Evolutionary conservation across 2,329 filamentous ascomycete species (phyloP).

Genomic region (Penicillium verrucosum): DNA sequence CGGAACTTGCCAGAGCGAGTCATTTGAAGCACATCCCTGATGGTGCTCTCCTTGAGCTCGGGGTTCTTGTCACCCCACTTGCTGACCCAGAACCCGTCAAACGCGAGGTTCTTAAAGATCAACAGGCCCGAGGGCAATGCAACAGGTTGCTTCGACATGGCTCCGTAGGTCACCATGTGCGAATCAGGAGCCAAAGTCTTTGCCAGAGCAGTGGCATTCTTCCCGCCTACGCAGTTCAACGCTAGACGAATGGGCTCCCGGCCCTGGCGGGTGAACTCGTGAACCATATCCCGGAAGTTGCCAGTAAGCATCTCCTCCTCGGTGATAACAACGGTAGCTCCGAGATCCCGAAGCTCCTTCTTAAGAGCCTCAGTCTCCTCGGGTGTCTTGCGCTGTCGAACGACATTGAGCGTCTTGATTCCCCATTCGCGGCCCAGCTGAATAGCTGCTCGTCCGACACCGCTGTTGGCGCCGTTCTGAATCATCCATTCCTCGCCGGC

Average conservation of each 20-base stretch:
- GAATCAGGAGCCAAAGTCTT: slow-evolving; percentile 67
- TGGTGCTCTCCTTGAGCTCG: slow-evolving; percentile 70
- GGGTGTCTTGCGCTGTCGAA: slow-evolving; percentile 66
- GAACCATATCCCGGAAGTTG: slow-evolving; percentile 49
- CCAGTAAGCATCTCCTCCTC: slow-evolving; percentile 54
- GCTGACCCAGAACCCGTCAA: slow-evolving; percentile 93
- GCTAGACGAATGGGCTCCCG: slow-evolving; percentile 71
- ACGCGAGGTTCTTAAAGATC: slow-evolving; percentile 89
- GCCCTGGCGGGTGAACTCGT: slow-evolving; percentile 69
- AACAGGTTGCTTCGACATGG: slow-evolving; percentile 87
- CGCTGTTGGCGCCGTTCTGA: slow-evolving; percentile 94
- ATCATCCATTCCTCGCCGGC: slow-evolving; percentile 85
- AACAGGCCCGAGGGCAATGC: slow-evolving; percentile 75
- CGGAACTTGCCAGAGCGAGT: slow-evolving; percentile 73
- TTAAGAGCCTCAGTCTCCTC: slow-evolving; percentile 65
- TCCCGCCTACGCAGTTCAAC: slow-evolving; percentile 91
- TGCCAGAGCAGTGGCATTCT: slow-evolving; percentile 73
- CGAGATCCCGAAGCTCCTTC: slow-evolving; percentile 58
- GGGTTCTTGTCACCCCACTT: slow-evolving; percentile 77
- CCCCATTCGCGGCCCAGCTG: slow-evolving; percentile 86
- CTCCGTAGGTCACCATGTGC: slow-evolving; percentile 88
- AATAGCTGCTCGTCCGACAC: slow-evolving; percentile 86
- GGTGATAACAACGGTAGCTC: slow-evolving; percentile 62
- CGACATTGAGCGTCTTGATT: slow-evolving; percentile 82
- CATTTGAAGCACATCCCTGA: slow-evolving; percentile 78